Conservation (phyloP, 768 basidiomycete species). For the Serendipita vermifera region DNA sequence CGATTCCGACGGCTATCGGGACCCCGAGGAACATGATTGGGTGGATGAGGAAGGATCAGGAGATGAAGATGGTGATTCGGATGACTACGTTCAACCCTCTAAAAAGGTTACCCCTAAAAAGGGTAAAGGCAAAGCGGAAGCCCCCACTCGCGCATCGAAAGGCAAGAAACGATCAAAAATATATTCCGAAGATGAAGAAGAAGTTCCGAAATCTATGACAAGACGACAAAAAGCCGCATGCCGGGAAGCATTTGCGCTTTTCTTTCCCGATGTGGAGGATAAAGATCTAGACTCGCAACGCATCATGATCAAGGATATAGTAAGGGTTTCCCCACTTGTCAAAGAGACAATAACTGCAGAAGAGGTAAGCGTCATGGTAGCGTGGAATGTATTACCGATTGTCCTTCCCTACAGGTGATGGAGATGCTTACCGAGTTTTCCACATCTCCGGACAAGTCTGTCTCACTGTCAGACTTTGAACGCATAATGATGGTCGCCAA, state of each 20-base stretch:
- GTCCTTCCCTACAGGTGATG: constrained; percentile 36
- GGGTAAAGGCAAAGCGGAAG: neutral
- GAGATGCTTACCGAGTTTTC: constrained; percentile 76
- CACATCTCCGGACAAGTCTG: constrained; percentile 50
- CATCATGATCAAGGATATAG: constrained; percentile 56
- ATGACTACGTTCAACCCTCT: neutral
- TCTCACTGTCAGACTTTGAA: constrained; percentile 57
- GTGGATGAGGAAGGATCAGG: neutral
- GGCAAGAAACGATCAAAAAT: neutral
- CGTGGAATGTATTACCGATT: constrained; percentile 5
- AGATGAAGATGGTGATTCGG: constrained; percentile 9
- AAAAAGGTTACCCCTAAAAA: neutral
- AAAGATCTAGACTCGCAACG: constrained; percentile 36
- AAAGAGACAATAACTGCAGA: constrained; percentile 61
- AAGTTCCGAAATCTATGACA: constrained; percentile 29
- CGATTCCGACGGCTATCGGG: neutral
- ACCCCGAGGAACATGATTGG: neutral
- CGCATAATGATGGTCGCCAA: constrained; percentile 57
- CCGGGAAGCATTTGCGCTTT: constrained; percentile 51
- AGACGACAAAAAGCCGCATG: constrained; percentile 41
- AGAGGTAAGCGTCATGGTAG: constrained; percentile 38
- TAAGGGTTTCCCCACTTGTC: constrained; percentile 43
- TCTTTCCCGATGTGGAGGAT: constrained; percentile 49
- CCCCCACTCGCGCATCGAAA: neutral
- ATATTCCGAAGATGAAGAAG: constrained; percentile 4